Evolutionary conservation across 2,329 filamentous ascomycete species (phyloP).

Genomic region (Ophioceras dolichostomum): DNA sequence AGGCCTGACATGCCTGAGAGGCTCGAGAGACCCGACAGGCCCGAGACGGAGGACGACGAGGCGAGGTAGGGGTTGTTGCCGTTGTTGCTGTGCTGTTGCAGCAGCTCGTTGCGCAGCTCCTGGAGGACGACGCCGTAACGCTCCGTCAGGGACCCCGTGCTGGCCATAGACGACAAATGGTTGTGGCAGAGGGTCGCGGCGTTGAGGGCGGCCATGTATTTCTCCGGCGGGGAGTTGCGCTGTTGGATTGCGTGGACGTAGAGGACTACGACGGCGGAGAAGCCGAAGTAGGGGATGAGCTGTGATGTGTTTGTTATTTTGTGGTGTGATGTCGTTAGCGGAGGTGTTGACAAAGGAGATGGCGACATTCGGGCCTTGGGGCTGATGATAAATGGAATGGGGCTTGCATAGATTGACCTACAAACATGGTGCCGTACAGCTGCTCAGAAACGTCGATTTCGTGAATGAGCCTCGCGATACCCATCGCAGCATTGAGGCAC

Average conservation of each 20-base stretch:
- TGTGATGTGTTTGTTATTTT: too few relatives aligned
- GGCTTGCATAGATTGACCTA: too few relatives aligned
- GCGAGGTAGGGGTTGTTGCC: constrained; percentile 3
- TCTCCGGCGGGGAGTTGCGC: constrained; percentile 12
- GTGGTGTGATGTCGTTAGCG: neutral
- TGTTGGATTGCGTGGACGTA: constrained; percentile 31
- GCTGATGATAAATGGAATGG: too few relatives aligned
- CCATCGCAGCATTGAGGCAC: constrained; percentile 26
- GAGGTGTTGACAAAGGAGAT: neutral
- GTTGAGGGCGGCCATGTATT: constrained; percentile 18
- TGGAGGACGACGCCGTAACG: constrained; percentile 41
- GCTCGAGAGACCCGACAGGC: too few relatives aligned
- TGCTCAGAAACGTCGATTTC: constrained; percentile 12
- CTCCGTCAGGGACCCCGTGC: constrained; percentile 23
- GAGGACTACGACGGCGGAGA: constrained; percentile 29
- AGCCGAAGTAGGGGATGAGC: constrained; percentile 29
- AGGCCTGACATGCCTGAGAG: too few relatives aligned
- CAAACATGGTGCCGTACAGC: constrained; percentile 1
- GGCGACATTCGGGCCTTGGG: too few relatives aligned
- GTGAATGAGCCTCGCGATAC: constrained; percentile 24
- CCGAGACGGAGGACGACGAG: too few relatives aligned
- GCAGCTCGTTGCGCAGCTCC: constrained; percentile 30
- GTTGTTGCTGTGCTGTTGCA: too few relatives aligned
- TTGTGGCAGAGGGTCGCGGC: constrained; percentile 25
- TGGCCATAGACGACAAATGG: constrained; percentile 23